phyloP scores from a whole-genome alignment of 495 filamentous ascomycete genomes.

The Trichoderma gamsii region DNA sequence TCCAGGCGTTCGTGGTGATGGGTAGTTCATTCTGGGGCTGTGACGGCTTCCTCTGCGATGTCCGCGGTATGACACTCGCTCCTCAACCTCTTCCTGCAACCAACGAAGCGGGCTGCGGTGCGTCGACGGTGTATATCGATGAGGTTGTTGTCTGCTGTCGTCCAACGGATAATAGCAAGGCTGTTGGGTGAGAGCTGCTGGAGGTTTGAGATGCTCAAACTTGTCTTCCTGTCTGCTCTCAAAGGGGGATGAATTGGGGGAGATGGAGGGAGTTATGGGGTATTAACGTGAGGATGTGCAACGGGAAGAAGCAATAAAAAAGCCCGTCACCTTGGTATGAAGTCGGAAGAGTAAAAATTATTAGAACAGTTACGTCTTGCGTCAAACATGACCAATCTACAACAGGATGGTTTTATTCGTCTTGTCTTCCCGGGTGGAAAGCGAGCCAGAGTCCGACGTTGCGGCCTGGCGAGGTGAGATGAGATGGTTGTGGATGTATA shows the following conservation, averaged over 20 bases:
- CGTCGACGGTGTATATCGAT: no score
- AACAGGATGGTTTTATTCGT: neutral
- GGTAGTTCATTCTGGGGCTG: conserved; percentile 36
- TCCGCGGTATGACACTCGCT: conserved; percentile 26
- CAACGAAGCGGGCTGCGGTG: no score
- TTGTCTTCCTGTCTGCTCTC: conserved; percentile 22
- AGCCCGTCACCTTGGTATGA: conserved; percentile 51
- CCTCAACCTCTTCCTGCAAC: conserved; percentile 17
- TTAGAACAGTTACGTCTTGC: conserved; percentile 39
- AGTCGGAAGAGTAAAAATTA: conserved; percentile 49
- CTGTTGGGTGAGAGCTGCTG: neutral
- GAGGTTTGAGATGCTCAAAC: conserved; percentile 11
- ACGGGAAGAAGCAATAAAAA: conserved; percentile 36
- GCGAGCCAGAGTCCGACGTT: conserved; percentile 10
- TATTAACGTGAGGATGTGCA: conserved; percentile 34
- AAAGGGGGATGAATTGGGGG: neutral
- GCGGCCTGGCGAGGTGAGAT: conserved; percentile 7
- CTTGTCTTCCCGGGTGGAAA: neutral
- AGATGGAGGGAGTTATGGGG: conserved; percentile 23
- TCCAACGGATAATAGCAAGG: neutral
- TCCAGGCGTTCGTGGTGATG: conserved; percentile 24
- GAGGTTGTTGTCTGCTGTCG: neutral
- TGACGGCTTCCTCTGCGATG: conserved; percentile 31
- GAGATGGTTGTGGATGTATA: neutral
- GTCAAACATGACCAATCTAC: conserved; percentile 44